Conservation (phyloP, 495 filamentous ascomycete species). For the Trichoderma parareesei region DNA sequence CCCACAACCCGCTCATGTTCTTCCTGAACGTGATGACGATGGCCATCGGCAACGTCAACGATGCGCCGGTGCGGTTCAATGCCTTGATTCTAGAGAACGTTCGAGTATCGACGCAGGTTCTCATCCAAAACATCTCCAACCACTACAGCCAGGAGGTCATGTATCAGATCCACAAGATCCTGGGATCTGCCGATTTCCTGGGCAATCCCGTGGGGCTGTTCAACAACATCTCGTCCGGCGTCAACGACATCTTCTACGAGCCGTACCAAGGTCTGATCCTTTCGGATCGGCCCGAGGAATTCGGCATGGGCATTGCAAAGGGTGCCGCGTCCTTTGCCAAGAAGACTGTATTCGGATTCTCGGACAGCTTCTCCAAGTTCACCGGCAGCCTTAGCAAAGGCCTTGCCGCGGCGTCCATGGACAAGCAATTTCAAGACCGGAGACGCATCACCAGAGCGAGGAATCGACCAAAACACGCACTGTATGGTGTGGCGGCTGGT, state of each 20-base stretch:
- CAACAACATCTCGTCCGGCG: conserved; percentile 94
- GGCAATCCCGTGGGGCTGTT: conserved; percentile 96
- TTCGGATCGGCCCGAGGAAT: conserved; percentile 88
- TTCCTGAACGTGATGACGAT: conserved; percentile 97
- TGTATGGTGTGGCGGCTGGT: conserved; percentile 92
- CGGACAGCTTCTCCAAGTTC: conserved; percentile 91
- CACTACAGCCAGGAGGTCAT: conserved; percentile 95
- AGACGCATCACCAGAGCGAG: conserved; percentile 87
- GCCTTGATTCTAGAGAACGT: conserved; percentile 93
- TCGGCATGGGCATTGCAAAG: conserved; percentile 91
- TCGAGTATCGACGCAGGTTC: conserved; percentile 74
- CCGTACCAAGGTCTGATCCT: conserved; percentile 96
- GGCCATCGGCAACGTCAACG: conserved; percentile 98
- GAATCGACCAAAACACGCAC: conserved; percentile 91
- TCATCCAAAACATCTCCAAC: conserved; percentile 75
- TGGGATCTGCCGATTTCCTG: conserved; percentile 96
- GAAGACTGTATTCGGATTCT: conserved; percentile 95
- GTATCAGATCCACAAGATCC: conserved; percentile 91
- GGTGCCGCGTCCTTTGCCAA: conserved; percentile 95
- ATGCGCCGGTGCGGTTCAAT: conserved; percentile 87
- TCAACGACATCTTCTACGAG: conserved; percentile 97
- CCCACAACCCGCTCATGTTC: conserved; percentile 92
- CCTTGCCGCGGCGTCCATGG: conserved; percentile 85
- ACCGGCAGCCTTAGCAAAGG: conserved; percentile 95
- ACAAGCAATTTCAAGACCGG: conserved; percentile 97